phyloP scores from a whole-genome alignment of 2,329 filamentous ascomycete species.

The Cladosporium austrohemisphaericum region DNA sequence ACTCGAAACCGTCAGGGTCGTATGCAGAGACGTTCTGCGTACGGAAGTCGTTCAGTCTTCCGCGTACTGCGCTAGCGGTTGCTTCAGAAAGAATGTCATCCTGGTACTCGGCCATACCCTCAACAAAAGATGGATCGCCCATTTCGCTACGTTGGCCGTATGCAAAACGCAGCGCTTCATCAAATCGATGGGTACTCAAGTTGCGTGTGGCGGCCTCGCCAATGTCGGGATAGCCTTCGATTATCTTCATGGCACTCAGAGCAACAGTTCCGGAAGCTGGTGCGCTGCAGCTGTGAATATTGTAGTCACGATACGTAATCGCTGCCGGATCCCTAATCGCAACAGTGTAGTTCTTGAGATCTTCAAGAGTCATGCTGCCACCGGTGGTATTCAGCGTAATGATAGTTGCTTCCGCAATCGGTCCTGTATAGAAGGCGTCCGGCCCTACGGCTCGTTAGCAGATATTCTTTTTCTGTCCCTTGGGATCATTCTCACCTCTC shows the following conservation, averaged over 20 bases:
- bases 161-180: slow-evolving; percentile 85
- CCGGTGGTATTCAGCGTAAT: slow-evolving; percentile 62
- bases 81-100: slow-evolving; percentile 60
- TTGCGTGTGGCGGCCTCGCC: slow-evolving; percentile 55
- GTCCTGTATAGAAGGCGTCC: slow-evolving; percentile 69
- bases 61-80: slow-evolving; percentile 58
- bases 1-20: slow-evolving; percentile 63
- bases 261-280: slow-evolving; percentile 76
- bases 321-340: slow-evolving; percentile 58
- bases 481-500: slow-evolving; percentile 46
- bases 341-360: slow-evolving; percentile 71
- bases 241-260: slow-evolving; percentile 72
- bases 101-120: slow-evolving; percentile 62
- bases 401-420: slow-evolving; percentile 71
- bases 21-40: slow-evolving; percentile 74
- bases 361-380: slow-evolving; percentile 80
- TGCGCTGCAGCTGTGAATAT: slow-evolving; percentile 65
- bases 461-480: neutral
- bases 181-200: slow-evolving; percentile 73
- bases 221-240: slow-evolving; percentile 70
- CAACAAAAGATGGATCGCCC: slow-evolving; percentile 75
- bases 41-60: slow-evolving; percentile 65
- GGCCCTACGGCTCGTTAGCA: slow-evolving; percentile 31
- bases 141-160: slow-evolving; percentile 74
- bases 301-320: slow-evolving; percentile 59